Conservation (phyloP, 352 stramenopile species). For the Phytophthora litchii region DNA sequence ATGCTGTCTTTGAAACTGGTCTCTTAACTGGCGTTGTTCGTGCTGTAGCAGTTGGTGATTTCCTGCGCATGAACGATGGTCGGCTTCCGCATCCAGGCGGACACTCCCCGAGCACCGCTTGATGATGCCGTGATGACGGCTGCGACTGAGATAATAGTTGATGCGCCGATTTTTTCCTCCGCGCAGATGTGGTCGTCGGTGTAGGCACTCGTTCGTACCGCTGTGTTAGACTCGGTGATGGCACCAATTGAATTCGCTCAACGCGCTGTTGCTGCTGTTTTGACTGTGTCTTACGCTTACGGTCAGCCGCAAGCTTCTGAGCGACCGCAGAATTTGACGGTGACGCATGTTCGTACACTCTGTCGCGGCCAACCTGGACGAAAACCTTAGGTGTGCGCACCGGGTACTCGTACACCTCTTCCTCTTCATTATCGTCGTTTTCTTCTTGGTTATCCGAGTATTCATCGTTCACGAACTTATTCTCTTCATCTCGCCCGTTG, state of each 20-base stretch:
- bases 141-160: constrained; percentile 5
- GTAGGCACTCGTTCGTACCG: constrained; percentile 51
- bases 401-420: constrained; percentile 34
- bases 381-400: constrained; percentile 52
- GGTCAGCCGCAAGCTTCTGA: constrained; percentile 42
- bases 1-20: constrained; percentile 11
- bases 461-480: constrained; percentile 22
- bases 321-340: constrained; percentile 38
- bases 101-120: constrained; percentile 17
- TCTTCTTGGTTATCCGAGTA: constrained; percentile 38
- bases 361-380: constrained; percentile 48
- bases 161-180: constrained; percentile 28
- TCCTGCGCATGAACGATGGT: constrained; percentile 28
- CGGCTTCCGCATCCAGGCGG: constrained; percentile 38
- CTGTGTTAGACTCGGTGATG: constrained; percentile 50
- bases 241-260: constrained; percentile 56
- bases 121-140: constrained; percentile 7
- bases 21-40: constrained; percentile 20
- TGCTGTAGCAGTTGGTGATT: constrained; percentile 7
- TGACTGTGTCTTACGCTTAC: constrained; percentile 31
- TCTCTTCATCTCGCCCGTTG: constrained; percentile 23
- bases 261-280: constrained; percentile 32
- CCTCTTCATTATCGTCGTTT: constrained; percentile 26
- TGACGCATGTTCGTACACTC: constrained; percentile 42
- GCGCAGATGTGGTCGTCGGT: constrained; percentile 13